Conservation (phyloP, 306 rosid species). For the Adenanthera pavonina region DNA sequence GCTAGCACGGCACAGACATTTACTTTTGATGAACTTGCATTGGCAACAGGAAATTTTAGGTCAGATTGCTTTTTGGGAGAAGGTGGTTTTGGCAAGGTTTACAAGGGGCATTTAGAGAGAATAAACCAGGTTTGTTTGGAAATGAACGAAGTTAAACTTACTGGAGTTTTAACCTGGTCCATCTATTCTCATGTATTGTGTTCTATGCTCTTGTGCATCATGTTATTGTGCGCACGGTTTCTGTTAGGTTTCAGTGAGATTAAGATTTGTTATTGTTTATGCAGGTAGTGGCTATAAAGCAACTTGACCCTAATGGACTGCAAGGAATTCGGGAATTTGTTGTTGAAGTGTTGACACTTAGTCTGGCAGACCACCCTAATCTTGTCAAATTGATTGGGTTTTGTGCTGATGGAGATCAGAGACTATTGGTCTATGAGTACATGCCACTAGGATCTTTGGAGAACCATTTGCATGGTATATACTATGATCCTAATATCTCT, state of each 20-base stretch:
- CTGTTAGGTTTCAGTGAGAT: background rate
- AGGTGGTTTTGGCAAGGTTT: constrained; percentile 93
- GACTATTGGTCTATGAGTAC: constrained; percentile 87
- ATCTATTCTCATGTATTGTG: constrained; percentile 30
- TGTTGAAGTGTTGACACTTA: constrained; percentile 76
- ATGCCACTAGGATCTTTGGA: constrained; percentile 88
- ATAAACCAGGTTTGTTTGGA: constrained; percentile 64
- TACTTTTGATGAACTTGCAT: constrained; percentile 61
- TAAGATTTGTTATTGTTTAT: constrained; percentile 37
- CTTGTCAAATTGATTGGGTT: constrained; percentile 84
- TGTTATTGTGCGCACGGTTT: background rate
- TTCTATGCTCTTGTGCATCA: constrained; percentile 4
- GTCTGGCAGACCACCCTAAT: constrained; percentile 73
- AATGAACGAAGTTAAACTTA: background rate
- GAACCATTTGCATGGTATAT: constrained; percentile 78
- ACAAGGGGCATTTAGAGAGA: constrained; percentile 62
- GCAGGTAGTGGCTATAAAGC: constrained; percentile 87
- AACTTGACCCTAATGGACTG: constrained; percentile 72
- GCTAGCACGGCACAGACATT: constrained; percentile 62
- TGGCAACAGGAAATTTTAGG: constrained; percentile 67
- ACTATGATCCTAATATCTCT: constrained; percentile 10
- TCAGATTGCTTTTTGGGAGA: constrained; percentile 70
- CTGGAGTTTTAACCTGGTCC: background rate
- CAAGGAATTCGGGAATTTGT: constrained; percentile 85
- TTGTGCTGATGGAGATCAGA: constrained; percentile 85